Base-by-base conservation (phyloP, 2,329 filamentous ascomycete genomes). In the Pyrenochaeta sp. region DNA sequence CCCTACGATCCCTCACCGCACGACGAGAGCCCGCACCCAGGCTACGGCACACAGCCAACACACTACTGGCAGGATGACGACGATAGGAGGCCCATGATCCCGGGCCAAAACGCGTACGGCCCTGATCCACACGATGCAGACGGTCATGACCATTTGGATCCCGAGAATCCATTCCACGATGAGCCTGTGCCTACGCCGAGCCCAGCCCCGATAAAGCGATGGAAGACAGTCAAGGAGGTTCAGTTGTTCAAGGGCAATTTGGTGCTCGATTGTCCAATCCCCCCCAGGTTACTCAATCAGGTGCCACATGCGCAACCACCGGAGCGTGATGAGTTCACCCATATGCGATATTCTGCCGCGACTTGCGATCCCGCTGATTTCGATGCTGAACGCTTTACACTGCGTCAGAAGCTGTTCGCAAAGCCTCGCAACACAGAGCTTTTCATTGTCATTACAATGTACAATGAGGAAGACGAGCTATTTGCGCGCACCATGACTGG, bases 191-290 rank as follows among this genome's bases (percentile, higher is more conserved):
- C 76, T 48, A 77, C 78, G 41, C 77, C 81, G 14, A 79, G 77
- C 55, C 82, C 78, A 42, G 81, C 77, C 52, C 82, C 81, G 4
- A 85, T 97, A 57, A 87, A 89, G 71, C 83, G 94, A 69, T 97
- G 90, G 89, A 99, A 97, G 79, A 99, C 94, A 0, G 93, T 99
- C 35, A 99, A 97, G 75, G 90, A 96, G 76, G 93, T 99, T n/a
- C 86, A 95, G 62, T 75, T 99, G 39, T 99, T 96, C 79, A 88
- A 95, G 57, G 94, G 94, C 53, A 99, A 99, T 73, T 82, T 99
- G 62, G 92, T 99, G 24, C 85, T 99, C 3, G 94, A 99, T 72
- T 99, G 94, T 68, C 94, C 94, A 0, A 90, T 99, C 44, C 93
- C 94, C 0, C 93, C 94, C 0, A 84, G 87, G 61, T 78, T 99